Base-by-base conservation (phyloP, 768 basidiomycete species). In the Sutorius australiensis region DNA sequence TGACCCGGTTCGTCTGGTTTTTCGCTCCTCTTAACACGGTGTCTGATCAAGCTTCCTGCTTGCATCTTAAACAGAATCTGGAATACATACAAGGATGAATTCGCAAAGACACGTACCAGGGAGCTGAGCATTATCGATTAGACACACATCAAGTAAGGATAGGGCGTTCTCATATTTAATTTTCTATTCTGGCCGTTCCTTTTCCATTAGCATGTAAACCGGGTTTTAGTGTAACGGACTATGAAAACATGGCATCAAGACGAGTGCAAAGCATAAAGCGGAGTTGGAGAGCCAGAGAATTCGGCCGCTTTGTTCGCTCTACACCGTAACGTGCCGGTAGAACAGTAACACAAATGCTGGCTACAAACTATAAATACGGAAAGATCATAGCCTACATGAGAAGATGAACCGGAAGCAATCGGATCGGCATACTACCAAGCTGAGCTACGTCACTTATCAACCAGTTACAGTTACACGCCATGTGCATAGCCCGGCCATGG, bases 61-160 rank as follows among this genome's bases (percentile, higher is more conserved):
- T 36, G 4, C 39, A 11, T 17, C 31, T 12, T 14, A 2, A 24
- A 27, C 61, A 97, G 94, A 46, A 95, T 98, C 58, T 98, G 95
- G 95, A 81, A 98, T 66, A 84, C 86, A 7, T 95, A 98, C 75
- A 98, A 98, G 71, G 89, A 98, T 65, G 80, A 86, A 49, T 97
- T 95, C 63, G 95, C 95, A 31, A 86, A 89, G 64, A 78, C 90
- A 28, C 79, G 94, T 39, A 81, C 82, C 51, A 77, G 81, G 57
- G 89, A 92, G 66, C 75, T 92, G 58, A 89, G 75, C 62, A 87
- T 92, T 65, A 80, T 92, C 58, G 89, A 86, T 53, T 90, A 64
- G 69, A 50, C 21, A 13, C 30, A 28, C 38, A 3, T 6, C 27
- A 43, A 37, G 24, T 24, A 24, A 24, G 24, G 24, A 24, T 49